Conservation (phyloP, 441 rosid genomes). For the Raphanus hybrid region DNA sequence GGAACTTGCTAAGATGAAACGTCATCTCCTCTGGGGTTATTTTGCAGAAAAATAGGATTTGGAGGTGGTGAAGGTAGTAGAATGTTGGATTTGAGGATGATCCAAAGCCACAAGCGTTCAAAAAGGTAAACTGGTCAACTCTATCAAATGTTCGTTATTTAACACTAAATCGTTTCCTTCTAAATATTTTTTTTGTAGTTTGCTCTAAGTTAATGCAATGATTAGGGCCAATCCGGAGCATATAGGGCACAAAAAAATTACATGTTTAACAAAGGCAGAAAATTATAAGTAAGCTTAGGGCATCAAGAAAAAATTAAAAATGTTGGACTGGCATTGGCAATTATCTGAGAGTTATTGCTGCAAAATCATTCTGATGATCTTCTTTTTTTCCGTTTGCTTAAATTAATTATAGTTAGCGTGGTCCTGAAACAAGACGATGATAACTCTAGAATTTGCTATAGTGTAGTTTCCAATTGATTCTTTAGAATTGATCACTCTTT, state of each 20-base stretch:
- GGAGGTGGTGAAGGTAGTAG: conserved; percentile 46
- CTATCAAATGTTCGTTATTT: conserved; percentile 14
- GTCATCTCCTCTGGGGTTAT: too few relatives aligned
- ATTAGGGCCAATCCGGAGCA: too few relatives aligned
- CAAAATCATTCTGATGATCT: too few relatives aligned
- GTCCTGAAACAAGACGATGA: not conserved
- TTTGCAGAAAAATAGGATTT: conserved; percentile 48
- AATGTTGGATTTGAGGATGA: conserved; percentile 52
- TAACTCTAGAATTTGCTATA: too few relatives aligned
- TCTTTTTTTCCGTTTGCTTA: too few relatives aligned
- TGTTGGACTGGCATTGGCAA: too few relatives aligned
- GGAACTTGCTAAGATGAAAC: too few relatives aligned
- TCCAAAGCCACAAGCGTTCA: conserved; percentile 68
- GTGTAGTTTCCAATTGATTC: conserved; percentile 27
- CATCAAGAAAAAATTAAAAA: too few relatives aligned
- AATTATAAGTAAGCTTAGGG: too few relatives aligned
- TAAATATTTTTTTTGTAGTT: not conserved
- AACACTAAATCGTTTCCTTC: not conserved
- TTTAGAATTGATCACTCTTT: conserved; percentile 28
- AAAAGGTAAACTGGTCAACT: conserved; percentile 60
- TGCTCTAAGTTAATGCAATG: conserved; percentile 32
- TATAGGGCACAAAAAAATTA: too few relatives aligned
- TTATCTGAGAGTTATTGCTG: too few relatives aligned
- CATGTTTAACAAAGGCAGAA: too few relatives aligned
- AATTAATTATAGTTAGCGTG: not conserved